Percentiles rank a stretch among this genome's conserved stretches.
Evolutionary conservation across 768 basidiomycete species (phyloP).

Genomic region (Calocybe gangraenosa): DNA sequence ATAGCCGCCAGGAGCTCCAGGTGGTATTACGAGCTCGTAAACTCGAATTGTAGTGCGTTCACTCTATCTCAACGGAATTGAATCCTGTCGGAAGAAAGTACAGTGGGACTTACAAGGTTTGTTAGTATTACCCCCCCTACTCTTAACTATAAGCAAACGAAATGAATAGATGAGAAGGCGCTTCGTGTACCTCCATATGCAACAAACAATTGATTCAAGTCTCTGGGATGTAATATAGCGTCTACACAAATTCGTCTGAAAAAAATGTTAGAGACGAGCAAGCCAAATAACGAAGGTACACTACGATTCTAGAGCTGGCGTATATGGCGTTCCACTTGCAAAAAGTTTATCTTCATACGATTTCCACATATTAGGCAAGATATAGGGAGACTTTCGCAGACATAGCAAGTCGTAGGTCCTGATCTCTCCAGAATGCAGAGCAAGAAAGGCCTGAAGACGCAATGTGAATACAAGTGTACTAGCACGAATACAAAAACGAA

Average conservation of each 20-base stretch:
- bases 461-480: conserved; percentile 14
- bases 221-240: conserved; percentile 62
- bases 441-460: conserved; percentile 39
- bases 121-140: conserved; percentile 58
- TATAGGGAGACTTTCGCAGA: conserved; percentile 59
- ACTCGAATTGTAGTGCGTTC: conserved; percentile 50
- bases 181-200: conserved; percentile 62
- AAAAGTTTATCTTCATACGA: conserved; percentile 57
- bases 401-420: conserved; percentile 76
- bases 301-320: conserved; percentile 30
- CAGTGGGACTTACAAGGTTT: conserved; percentile 43
- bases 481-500: conserved; percentile 27
- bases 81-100: neutral
- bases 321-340: conserved; percentile 35
- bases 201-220: conserved; percentile 67
- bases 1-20: conserved; percentile 78
- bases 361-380: conserved; percentile 74
- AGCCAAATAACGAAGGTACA: neutral
- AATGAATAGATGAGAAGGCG: neutral
- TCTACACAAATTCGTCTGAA: conserved; percentile 53
- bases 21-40: conserved; percentile 68
- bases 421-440: conserved; percentile 51
- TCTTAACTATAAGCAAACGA: conserved; percentile 1
- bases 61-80: conserved; percentile 25
- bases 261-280: neutral